Percentiles rank a stretch among this genome's conserved stretches.
Evolutionary conservation across 495 filamentous ascomycete species (phyloP).

Genomic region (Lophium mytilinum): DNA sequence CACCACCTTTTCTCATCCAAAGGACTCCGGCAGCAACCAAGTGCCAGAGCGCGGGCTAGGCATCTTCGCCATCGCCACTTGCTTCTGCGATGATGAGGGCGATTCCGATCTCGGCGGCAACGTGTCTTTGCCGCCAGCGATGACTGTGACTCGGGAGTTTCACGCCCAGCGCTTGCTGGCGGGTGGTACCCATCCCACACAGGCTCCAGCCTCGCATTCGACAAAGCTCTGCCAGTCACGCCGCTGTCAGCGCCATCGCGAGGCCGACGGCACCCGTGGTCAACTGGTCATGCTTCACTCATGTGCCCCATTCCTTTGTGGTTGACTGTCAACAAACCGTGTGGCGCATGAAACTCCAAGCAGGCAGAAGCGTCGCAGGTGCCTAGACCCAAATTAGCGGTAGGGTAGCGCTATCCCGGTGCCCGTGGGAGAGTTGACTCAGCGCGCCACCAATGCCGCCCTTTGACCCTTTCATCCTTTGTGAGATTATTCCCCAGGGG

Average conservation of each 20-base stretch:
- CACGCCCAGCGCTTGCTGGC: neutral
- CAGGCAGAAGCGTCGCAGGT: constrained; percentile 3
- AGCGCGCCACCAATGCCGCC: neutral
- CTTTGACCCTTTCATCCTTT: too few species aligned
- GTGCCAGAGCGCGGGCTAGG: neutral
- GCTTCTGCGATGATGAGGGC: neutral
- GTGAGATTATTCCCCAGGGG: too few species aligned
- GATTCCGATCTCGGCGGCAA: neutral
- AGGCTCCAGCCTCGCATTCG: neutral
- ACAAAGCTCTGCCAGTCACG: neutral
- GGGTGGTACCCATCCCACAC: neutral
- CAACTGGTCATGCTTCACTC: neutral
- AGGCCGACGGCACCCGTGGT: neutral
- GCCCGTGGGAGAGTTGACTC: neutral
- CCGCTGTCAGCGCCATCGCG: neutral
- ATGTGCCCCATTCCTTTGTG: neutral
- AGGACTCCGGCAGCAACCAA: too few species aligned
- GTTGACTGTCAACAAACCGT: neutral
- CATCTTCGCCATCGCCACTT: neutral
- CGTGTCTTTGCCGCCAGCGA: neutral
- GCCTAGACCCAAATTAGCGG: neutral
- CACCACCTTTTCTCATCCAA: too few species aligned
- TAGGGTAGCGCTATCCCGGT: too few species aligned
- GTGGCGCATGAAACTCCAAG: neutral
- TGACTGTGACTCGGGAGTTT: neutral